Evolutionary conservation across 129 eudicot genomes (phyloP), one percentile per base, ranked within the genome.

Genomic region (Kitagawia praeruptora): DNA sequence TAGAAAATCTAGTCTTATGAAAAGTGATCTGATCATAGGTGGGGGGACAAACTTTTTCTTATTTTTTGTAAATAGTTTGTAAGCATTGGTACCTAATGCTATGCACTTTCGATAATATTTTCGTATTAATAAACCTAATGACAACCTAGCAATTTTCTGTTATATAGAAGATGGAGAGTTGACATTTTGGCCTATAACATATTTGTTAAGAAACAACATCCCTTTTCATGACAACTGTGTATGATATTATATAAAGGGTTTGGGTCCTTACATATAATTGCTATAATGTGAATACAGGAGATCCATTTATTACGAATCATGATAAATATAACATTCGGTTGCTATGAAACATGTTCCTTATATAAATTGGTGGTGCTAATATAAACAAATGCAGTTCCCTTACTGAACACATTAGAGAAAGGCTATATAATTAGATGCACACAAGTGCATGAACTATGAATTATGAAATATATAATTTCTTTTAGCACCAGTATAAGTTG

Each of bases 371-470:
- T 10, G 53, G n/a, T 42, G 25, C 14, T 9, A 10, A n/a, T 11
- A 67, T 67, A 67, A 66, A 67, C 70, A 67, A 34, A 13, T 67
- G 73, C 73, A 67, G 27, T 67, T 31, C 73, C 73, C 73, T 31
- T 67, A 28, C 21, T 28, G 31, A 66, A 27, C 40, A 66, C 71
- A 66, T 66, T 11, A 67, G 23, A 27, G 41, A 31, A 67, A 73
- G 27, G 51, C 34, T 19, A 10, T 73, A 41, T 73, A 73, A 9
- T 72, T 40, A 41, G 48, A 72, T 72, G 51, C 76, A 41, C 28
- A 19, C 75, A 70, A 18, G 48, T 39, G 48, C 46, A 70, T 5
- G 4, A 70, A 70, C 74, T 70, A 6, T 18, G 8, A 18, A 14
- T 56, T 56, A 56, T 21, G 66, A 18, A 56, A 56, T 25, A 56